Evolutionary conservation across 495 filamentous ascomycete species (phyloP), one percentile per base, ranked within the genome.

Genomic region (Penicillium subrubescens): DNA sequence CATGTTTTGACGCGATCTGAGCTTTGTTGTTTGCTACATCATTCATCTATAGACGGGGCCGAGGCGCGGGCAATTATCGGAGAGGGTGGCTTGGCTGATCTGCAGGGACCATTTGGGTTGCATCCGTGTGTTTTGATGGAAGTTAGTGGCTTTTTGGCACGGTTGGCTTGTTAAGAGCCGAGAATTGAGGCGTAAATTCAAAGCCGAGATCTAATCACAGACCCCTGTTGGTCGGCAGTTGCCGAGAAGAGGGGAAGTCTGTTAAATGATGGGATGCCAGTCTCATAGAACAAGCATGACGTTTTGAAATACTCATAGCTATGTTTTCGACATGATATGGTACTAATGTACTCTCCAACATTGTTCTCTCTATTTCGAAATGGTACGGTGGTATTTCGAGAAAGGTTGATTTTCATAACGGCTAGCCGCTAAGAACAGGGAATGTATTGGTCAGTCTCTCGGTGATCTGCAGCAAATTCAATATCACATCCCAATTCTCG

Each of bases 1-100:
- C 61, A 48, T 63, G 53, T 48, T 23, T 55, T 39, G 33, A 11
- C 53, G 33, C 33, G 31, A 35, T 56, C 34, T 37, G 44, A 48
- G 44, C 44, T 48, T 25, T 25, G 10, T 48, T 25, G 21, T 31
- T 50, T 44, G 48, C 5, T 39, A 10, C 41, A 17, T 37, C 4
- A 8, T 21, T 5, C 23, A 19, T 29, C 25, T 48, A 15, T 46
- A 55, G 55, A 54, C 44, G 33, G 25, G 51, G 59, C 29, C 57
- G 59, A 63, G 59, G 56, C 48, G 57, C 70, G 67, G 70, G 39
- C 48, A 68, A 62, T 68, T 68, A 55, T 67, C 65, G 63, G 62
- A 39, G 17, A 52, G 33, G 8, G 17, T 17, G 31, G 57, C 53
- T 63, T 66, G 68, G 57, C 63, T 35, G 61, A 64, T 69, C 63